These are phyloP conservation scores for Beta corolliflora DNA, from an alignment of 179 eudicot species.

Conservation along the genomic window DNA sequence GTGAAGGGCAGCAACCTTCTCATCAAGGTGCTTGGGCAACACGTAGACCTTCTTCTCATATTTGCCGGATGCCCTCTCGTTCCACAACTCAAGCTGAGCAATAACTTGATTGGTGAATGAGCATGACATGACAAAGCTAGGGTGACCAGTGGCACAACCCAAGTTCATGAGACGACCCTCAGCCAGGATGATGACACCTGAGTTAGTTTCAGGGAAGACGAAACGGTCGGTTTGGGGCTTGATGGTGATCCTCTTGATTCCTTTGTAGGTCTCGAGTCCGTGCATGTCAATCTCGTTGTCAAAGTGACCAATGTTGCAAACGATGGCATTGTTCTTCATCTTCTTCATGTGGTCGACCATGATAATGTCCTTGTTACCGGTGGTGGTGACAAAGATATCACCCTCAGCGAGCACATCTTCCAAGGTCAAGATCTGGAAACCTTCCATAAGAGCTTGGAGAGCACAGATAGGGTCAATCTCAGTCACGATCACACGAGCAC, in stretches of 20 bases:
- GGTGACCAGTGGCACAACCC: slow-evolving; percentile 88
- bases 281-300: slow-evolving; percentile 84
- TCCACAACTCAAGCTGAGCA: slow-evolving; percentile 85
- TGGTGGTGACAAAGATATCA: slow-evolving; percentile 80
- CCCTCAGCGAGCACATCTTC: slow-evolving; percentile 68
- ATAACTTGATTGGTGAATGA: slow-evolving; percentile 84
- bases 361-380: slow-evolving; percentile 91
- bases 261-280: slow-evolving; percentile 74
- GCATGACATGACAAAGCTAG: slow-evolving; percentile 86
- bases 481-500: slow-evolving; percentile 82
- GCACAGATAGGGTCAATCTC: slow-evolving; percentile 89
- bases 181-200: slow-evolving; percentile 63
- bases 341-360: slow-evolving; percentile 74
- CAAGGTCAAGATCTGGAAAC: slow-evolving; percentile 61
- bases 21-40: slow-evolving; percentile 83
- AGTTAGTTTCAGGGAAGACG: slow-evolving; percentile 69
- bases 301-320: slow-evolving; percentile 87
- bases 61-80: slow-evolving; percentile 61
- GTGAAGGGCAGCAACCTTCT: slow-evolving; percentile 84
- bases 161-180: slow-evolving; percentile 88
- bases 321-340: slow-evolving; percentile 90
- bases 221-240: slow-evolving; percentile 81
- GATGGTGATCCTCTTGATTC: slow-evolving; percentile 75
- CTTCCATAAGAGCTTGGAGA: slow-evolving; percentile 79
- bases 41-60: slow-evolving; percentile 78